Evolutionary conservation across 805 yeast genomes (phyloP), one percentile per base, ranked within the genome.

Genomic region (Starmerella floris): DNA sequence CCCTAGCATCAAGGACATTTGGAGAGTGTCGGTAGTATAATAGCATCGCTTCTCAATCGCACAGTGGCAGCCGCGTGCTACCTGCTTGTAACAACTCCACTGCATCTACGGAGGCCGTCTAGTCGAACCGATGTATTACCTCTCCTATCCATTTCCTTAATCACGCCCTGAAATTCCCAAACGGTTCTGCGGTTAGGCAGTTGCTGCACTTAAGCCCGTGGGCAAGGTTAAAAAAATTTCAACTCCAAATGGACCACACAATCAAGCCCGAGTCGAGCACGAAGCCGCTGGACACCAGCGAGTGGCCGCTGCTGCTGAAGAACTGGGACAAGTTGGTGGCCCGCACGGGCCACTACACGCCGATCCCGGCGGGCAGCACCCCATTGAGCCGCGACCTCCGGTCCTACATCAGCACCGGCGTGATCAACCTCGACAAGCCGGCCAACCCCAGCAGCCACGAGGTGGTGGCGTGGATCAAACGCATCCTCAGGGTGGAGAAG

Each of bases 401-500:
- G 65, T 72, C 83, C 27, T 91, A 91, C 64, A 71, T 91, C 56
- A 76, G 91, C 39, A 79, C 95, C 5, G 98, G 98, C 72, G 94
- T 91, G 40, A 88, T 91, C 62, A 91, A 91, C 69, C 73, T 91
- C 56, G 98, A 91, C 69, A 91, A 91, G 59, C 98, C 98, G 54
- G 83, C 95, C 23, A 91, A 91, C 65, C 98, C 98, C 54, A 83
- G 95, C 35, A 84, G 95, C 42, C 98, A 91, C 68, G 98, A 91
- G 70, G 98, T 91, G 61, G 98, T 91, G 57, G 98, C 98, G 21
- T 91, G 98, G 98, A 77, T 91, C 59, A 91, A 91, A 70, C 74
- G 97, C 64, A 91, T 91, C 55, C 72, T 91, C 58, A 78, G 97
- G 64, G 81, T 79, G 48, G 97, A 91, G 66, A 91, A 91, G 66